Percentiles rank a stretch among this genome's conserved stretches.
phyloP scores from a whole-genome alignment of 2,329 filamentous ascomycete species.

The Penicillium sp. region DNA sequence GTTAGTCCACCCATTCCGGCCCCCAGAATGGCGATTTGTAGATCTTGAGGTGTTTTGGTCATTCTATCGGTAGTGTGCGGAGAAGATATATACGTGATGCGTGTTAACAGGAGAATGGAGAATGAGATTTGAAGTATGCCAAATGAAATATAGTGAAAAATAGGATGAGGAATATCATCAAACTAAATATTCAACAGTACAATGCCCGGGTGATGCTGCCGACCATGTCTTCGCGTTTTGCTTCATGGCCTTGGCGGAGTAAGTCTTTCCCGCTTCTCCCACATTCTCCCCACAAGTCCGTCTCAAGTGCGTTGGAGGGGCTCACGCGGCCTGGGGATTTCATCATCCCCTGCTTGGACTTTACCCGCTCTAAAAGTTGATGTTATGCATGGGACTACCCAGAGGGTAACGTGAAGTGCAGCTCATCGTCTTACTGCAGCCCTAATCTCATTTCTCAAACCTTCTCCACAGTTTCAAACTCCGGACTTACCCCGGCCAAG shows the following conservation, averaged over 20 bases:
- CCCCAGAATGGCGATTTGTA: constrained; percentile 48
- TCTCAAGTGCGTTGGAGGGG: not conserved
- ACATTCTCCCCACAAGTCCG: constrained; percentile 21
- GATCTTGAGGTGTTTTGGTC: constrained; percentile 29
- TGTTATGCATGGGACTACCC: not conserved
- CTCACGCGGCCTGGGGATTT: not conserved
- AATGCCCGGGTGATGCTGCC: constrained; percentile 8
- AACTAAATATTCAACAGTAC: not conserved
- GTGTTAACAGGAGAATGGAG: not conserved
- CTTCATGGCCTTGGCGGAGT: constrained; percentile 16
- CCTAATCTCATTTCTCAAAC: not conserved
- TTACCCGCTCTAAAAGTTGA: constrained; percentile 11
- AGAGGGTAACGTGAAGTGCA: not conserved
- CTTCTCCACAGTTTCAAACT: not conserved
- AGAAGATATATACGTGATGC: not conserved
- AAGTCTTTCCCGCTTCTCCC: constrained; percentile 26
- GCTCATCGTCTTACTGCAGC: not conserved
- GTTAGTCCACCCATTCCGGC: constrained; percentile 75
- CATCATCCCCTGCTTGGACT: constrained; percentile 11
- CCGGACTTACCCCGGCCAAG: not conserved
- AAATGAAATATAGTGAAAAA: not conserved
- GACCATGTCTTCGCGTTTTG: constrained; percentile 2
- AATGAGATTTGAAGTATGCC: not conserved
- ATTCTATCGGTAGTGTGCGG: constrained; percentile 19
- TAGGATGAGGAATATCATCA: constrained; percentile 1